Conservation (phyloP, 306 rosid genomes). For the Vicia faba region DNA sequence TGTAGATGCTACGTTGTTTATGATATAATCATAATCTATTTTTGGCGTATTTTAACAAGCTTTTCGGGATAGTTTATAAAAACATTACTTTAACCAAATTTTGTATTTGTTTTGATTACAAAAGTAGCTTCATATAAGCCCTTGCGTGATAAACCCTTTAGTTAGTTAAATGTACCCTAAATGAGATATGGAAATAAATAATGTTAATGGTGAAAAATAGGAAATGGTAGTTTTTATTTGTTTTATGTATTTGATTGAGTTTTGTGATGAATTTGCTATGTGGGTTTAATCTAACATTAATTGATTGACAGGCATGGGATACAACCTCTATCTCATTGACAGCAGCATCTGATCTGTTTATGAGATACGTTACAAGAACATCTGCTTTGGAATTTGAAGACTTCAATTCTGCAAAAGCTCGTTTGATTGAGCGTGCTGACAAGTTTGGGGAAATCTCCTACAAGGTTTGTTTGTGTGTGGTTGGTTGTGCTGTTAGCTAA, state of each 20-base stretch:
- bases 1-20: neutral
- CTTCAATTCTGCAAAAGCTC: slow-evolving; percentile 81
- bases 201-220: neutral
- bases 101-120: neutral
- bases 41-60: neutral
- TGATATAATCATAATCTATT: neutral
- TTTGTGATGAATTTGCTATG: slow-evolving; percentile 12
- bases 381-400: slow-evolving; percentile 92
- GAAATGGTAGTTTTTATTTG: neutral
- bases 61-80: neutral
- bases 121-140: neutral
- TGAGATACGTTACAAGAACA: slow-evolving; percentile 89
- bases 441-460: slow-evolving; percentile 90
- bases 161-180: neutral
- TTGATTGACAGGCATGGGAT: slow-evolving; percentile 74
- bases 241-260: neutral
- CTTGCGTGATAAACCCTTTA: neutral
- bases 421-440: slow-evolving; percentile 96
- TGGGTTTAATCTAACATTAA: slow-evolving; percentile 12
- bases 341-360: slow-evolving; percentile 89
- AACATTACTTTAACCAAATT: neutral
- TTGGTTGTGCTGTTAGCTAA: slow-evolving; percentile 4
- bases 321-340: slow-evolving; percentile 88
- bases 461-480: slow-evolving; percentile 49
- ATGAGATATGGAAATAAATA: slow-evolving; percentile 3